Base-by-base conservation (phyloP, 768 basidiomycete species). In the Leccinellum albellum region DNA sequence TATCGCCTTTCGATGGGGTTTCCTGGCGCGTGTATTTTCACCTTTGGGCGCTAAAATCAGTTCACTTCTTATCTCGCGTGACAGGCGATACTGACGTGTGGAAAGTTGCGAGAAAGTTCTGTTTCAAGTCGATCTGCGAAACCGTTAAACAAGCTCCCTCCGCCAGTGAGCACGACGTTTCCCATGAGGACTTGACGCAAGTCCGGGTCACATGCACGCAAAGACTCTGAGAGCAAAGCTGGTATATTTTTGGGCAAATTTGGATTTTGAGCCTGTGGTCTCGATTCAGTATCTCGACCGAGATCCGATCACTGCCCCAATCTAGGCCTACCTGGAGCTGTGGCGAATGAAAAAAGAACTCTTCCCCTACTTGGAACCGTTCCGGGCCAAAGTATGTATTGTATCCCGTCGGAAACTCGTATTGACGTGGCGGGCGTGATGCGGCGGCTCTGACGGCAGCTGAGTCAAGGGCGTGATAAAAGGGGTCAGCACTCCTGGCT, bases 321-420 rank as follows among this genome's bases (percentile, higher is more conserved):
- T 55, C 50, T 49, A 45, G 51, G 49, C 79, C 29, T 68, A 86
- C 84, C 51, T 79, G 73, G 31, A 86, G 74, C 42, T 80, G 76
- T 33, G 74, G 77, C 5, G 82, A 79, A 63, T 94, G 91, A 56
- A 80, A 81, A 78, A 96, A 98, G 71, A 92, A 87, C 56, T 92
- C 85, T 72, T 99, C 97, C 51, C 94, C 90, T 14, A 93, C 85
- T 56, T 80, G 76, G 71, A 85, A 91, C 32, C 96, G 83, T 67
- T 98, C 91, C 9, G 80, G 66, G 0, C 88, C 89, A 73, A 94
- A 97, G 66, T 85, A 86, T 10, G 84, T 79, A 67, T 87, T 92
- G 75, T 85, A 98, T 1, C 97, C 97, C 32, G 91, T 93, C 0
- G 97, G 92, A 76, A 99, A 98, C 75, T 99, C 97, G 75, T 96